Evolutionary conservation across 306 rosid genomes (phyloP).

Genomic region (Erythrophleum fordii): DNA sequence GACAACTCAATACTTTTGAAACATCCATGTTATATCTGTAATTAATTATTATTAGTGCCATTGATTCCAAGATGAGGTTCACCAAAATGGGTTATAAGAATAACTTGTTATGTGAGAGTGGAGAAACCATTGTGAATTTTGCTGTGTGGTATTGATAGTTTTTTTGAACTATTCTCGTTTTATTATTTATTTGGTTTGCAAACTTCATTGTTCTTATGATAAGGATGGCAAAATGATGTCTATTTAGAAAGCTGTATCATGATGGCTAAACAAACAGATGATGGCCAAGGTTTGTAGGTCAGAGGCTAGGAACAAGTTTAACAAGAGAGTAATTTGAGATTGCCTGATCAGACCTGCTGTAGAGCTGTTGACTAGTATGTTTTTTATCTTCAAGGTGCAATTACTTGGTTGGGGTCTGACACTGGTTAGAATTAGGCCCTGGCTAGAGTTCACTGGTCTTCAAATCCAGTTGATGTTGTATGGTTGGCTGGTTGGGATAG

Average conservation of each 20-base stretch:
- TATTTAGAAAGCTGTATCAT: neutral
- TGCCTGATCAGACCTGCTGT: neutral
- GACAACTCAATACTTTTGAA: slow-evolving; percentile 9
- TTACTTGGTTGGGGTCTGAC: neutral
- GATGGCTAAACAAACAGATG: neutral
- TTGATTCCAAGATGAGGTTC: slow-evolving; percentile 6
- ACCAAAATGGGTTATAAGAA: neutral
- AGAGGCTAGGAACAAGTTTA: slow-evolving; percentile 1
- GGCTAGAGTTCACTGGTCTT: neutral
- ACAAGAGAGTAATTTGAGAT: neutral
- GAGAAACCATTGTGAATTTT: slow-evolving; percentile 5
- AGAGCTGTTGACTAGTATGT: neutral
- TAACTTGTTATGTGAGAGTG: neutral
- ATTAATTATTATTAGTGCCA: slow-evolving; percentile 2
- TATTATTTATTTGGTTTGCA: neutral
- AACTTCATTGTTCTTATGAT: neutral
- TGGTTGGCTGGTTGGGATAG: neutral
- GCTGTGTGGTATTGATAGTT: neutral
- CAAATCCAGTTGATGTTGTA: neutral
- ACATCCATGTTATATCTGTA: neutral
- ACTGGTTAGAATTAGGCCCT: neutral
- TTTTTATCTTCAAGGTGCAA: neutral
- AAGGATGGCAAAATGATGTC: neutral
- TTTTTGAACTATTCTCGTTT: too few species aligned
- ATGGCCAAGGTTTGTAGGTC: neutral